phyloP scores from a whole-genome alignment of 495 filamentous ascomycete species.

The Penicillium ucsense region DNA sequence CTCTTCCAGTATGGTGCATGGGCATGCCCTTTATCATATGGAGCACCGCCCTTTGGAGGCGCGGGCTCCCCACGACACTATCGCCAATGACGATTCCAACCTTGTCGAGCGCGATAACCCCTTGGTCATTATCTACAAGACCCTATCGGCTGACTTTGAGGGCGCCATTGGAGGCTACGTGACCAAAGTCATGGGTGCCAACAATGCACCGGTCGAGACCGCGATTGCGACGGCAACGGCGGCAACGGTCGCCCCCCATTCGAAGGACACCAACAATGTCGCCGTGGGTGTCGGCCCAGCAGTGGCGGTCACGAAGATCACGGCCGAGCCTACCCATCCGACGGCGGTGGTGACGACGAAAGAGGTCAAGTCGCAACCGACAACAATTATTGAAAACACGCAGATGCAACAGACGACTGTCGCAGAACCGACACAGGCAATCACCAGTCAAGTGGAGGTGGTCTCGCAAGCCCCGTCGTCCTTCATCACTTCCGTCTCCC shows the following conservation, averaged over 20 bases:
- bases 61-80: slow-evolving; percentile 7
- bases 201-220: not conserved
- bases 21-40: slow-evolving; percentile 17
- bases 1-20: slow-evolving; percentile 16
- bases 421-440: not conserved
- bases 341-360: slow-evolving; percentile 3
- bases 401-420: not conserved
- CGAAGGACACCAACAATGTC: not conserved
- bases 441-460: too few species aligned
- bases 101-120: slow-evolving; percentile 11
- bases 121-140: slow-evolving; percentile 12
- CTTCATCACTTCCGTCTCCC: slow-evolving; percentile 14
- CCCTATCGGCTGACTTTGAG: slow-evolving; percentile 6
- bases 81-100: not conserved
- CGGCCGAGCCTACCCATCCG: slow-evolving; percentile 1
- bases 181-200: not conserved
- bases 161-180: slow-evolving; percentile 9
- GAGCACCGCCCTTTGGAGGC: slow-evolving; percentile 11
- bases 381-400: not conserved
- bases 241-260: not conserved
- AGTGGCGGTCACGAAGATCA: slow-evolving; percentile 8
- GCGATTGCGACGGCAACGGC: slow-evolving; percentile 1
- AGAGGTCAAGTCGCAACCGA: not conserved
- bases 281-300: slow-evolving; percentile 14
- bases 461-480: not conserved